Conservation (phyloP, 2,329 filamentous ascomycete genomes). For the Phoma herbarum region DNA sequence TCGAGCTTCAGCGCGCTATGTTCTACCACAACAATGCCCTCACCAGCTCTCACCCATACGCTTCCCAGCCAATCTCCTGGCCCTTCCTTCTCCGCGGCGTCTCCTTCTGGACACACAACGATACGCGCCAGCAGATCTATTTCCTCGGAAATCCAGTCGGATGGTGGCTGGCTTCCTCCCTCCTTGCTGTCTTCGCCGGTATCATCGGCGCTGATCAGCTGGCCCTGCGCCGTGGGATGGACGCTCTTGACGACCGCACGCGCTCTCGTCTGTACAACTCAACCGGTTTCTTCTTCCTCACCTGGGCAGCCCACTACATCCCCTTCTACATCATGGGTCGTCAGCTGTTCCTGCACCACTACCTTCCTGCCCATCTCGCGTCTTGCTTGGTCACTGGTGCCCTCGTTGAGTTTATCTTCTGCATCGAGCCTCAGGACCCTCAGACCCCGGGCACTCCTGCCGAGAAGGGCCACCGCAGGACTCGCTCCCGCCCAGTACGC, state of each 20-base stretch:
- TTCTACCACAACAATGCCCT: conserved; percentile 99
- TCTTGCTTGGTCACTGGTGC: conserved; percentile 90
- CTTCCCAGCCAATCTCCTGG: conserved; percentile 95
- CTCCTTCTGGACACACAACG: conserved; percentile 98
- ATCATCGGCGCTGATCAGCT: conserved; percentile 93
- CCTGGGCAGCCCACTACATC: conserved; percentile 96
- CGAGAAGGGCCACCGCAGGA: conserved; percentile 47
- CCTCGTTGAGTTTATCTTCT: conserved; percentile 95
- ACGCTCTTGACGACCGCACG: conserved; percentile 93
- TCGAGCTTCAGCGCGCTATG: conserved; percentile 97
- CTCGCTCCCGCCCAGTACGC: conserved; percentile 74
- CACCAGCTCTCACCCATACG: conserved; percentile 95
- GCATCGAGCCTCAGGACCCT: conserved; percentile 75
- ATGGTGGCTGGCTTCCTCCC: conserved; percentile 94
- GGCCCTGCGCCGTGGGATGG: conserved; percentile 88
- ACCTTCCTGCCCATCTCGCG: conserved; percentile 91
- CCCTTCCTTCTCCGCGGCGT: conserved; percentile 96
- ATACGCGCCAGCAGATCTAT: conserved; percentile 96
- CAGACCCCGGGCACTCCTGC: conserved; percentile 45
- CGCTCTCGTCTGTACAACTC: conserved; percentile 97
- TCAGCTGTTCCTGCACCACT: conserved; percentile 97
- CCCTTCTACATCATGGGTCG: conserved; percentile 98
- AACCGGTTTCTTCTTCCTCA: conserved; percentile 98
- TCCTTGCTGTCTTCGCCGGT: conserved; percentile 91
- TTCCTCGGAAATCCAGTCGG: conserved; percentile 96